These are phyloP conservation scores for Dendryphion nanum DNA, from an alignment of 2,329 filamentous ascomycete genomes.

Conservation along the genomic window DNA sequence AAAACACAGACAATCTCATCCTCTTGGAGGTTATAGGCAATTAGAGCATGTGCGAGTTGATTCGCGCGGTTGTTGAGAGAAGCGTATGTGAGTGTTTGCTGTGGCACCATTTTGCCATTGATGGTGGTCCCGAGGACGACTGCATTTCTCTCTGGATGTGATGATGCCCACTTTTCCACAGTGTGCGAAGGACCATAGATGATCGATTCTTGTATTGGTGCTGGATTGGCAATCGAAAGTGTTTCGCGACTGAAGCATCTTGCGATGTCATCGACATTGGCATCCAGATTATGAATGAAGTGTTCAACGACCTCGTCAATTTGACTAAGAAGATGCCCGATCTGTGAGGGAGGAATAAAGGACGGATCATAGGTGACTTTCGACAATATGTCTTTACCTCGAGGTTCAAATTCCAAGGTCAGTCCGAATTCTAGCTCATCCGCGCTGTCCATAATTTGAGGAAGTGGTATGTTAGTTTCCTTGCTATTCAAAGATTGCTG, in stretches of 20 bases:
- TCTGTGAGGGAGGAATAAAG: conserved; percentile 56
- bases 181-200: conserved; percentile 34
- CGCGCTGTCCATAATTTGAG: conserved; percentile 59
- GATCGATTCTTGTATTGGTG: conserved; percentile 22
- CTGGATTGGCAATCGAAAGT: conserved; percentile 45
- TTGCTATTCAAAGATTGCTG: conserved; percentile 64
- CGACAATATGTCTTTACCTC: conserved; percentile 43
- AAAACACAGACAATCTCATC: conserved; percentile 68
- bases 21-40: conserved; percentile 44
- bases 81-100: conserved; percentile 58
- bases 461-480: conserved; percentile 28
- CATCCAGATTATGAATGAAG: conserved; percentile 42
- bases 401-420: conserved; percentile 73
- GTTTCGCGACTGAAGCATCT: conserved; percentile 19
- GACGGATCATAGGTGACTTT: conserved; percentile 57
- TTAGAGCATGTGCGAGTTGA: conserved; percentile 58
- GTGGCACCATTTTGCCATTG: conserved; percentile 26
- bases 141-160: conserved; percentile 57
- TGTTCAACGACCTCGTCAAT: conserved; percentile 54
- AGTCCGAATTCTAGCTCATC: conserved; percentile 77
- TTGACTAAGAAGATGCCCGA: conserved; percentile 59
- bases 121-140: conserved; percentile 61
- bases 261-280: conserved; percentile 26
- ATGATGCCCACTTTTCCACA: conserved; percentile 55
- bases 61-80: conserved; percentile 66